Conservation (phyloP, 768 basidiomycete species). For the Boletus tomentosulus region DNA sequence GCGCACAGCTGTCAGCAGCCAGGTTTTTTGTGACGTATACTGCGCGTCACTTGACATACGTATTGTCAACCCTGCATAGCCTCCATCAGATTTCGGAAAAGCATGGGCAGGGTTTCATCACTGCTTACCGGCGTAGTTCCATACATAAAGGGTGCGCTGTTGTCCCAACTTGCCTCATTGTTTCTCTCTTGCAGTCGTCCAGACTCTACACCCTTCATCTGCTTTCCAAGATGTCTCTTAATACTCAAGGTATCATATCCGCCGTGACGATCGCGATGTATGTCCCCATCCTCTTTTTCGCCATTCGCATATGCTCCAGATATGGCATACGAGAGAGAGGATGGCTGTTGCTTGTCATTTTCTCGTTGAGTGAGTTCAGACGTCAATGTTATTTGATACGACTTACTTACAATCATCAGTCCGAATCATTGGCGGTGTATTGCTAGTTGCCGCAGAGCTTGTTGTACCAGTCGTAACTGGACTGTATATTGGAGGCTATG, state of each 20-base stretch:
- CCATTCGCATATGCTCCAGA: constrained; percentile 42
- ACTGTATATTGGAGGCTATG: constrained; percentile 51
- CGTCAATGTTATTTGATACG: not conserved
- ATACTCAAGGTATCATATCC: constrained; percentile 48
- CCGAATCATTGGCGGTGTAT: constrained; percentile 52
- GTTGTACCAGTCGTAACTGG: constrained; percentile 36
- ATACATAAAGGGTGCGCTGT: constrained; percentile 18
- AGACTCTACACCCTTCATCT: not conserved
- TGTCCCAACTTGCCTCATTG: not conserved
- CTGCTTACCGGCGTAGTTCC: constrained; percentile 14
- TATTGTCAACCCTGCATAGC: constrained; percentile 6
- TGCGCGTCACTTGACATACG: not conserved
- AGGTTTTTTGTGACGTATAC: not conserved
- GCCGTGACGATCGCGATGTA: constrained; percentile 60
- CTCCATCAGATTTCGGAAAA: constrained; percentile 1
- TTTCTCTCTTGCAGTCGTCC: not conserved
- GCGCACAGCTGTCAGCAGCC: no score
- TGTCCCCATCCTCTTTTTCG: constrained; percentile 47
- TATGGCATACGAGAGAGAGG: constrained; percentile 61
- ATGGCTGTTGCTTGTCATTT: constrained; percentile 65
- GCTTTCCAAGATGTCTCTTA: constrained; percentile 30
- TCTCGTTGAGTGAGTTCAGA: constrained; percentile 47
- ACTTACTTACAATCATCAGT: constrained; percentile 34
- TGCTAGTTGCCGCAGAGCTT: constrained; percentile 53
- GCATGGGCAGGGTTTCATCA: constrained; percentile 6